These are phyloP conservation scores for Trichaptum fuscoviolaceum DNA, from an alignment of 768 basidiomycete species.

Conservation along the genomic window DNA sequence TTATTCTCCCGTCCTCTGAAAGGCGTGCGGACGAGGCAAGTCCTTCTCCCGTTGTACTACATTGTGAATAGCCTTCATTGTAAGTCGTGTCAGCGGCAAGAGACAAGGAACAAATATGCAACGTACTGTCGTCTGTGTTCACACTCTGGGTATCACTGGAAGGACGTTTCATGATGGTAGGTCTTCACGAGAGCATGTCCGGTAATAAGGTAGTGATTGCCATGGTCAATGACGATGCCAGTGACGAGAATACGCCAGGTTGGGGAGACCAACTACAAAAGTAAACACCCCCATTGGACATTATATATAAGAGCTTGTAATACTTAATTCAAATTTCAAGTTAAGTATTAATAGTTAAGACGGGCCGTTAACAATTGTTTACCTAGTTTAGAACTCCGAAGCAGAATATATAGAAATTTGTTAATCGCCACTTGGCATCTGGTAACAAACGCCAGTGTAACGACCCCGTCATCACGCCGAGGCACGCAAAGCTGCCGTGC, in stretches of 20 bases:
- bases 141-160: neutral
- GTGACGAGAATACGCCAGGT: neutral
- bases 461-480: neutral
- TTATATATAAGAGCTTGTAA: neutral
- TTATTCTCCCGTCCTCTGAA: conserved; percentile 41
- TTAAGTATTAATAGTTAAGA: neutral
- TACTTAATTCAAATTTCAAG: neutral
- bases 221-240: neutral
- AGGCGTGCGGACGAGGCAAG: conserved; percentile 38
- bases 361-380: neutral
- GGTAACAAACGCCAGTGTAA: neutral
- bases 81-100: neutral
- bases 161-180: neutral
- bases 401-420: neutral
- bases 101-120: neutral
- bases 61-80: conserved; percentile 29
- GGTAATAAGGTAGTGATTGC: neutral
- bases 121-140: neutral
- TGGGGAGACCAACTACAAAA: neutral
- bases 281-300: neutral
- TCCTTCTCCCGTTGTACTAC: conserved; percentile 35
- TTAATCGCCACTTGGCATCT: neutral
- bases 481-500: neutral
- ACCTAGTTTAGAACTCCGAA: neutral
- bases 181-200: neutral